Evolutionary conservation across 257 asterid species (phyloP).

Genomic region (Nicotiana undulata): DNA sequence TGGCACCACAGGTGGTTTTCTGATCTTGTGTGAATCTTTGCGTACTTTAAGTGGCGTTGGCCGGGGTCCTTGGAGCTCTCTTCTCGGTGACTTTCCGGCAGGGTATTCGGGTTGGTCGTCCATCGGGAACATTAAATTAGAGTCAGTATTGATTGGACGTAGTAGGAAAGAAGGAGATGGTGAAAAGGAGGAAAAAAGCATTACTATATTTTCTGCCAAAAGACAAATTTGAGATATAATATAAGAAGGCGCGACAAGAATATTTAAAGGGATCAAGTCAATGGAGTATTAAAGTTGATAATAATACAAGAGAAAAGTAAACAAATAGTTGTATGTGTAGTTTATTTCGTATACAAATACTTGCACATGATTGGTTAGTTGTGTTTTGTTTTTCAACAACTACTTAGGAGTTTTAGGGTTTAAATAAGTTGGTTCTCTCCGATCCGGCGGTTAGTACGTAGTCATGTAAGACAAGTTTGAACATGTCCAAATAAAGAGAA

Average conservation of each 20-base stretch:
- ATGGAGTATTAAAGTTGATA: constrained; percentile 26
- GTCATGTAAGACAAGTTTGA: background rate
- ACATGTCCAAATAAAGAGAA: background rate
- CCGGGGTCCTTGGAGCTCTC: constrained; percentile 85
- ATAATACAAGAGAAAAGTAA: constrained; percentile 3
- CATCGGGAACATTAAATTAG: constrained; percentile 25
- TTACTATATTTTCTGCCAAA: constrained; percentile 4
- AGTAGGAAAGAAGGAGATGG: background rate
- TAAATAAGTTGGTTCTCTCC: background rate
- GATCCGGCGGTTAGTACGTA: background rate
- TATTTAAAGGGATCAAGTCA: constrained; percentile 33
- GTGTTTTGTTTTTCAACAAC: background rate
- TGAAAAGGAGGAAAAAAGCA: constrained; percentile 12
- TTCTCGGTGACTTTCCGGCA: constrained; percentile 47
- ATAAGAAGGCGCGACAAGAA: background rate
- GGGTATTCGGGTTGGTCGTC: constrained; percentile 48
- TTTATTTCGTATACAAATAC: background rate
- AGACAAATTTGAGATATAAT: constrained; percentile 6
- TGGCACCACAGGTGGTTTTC: constrained; percentile 65
- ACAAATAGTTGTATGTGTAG: background rate
- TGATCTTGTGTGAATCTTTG: constrained; percentile 79
- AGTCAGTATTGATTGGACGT: background rate
- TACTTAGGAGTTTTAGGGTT: background rate
- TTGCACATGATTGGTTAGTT: constrained; percentile 14
- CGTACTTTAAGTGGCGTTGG: constrained; percentile 73